Conservation (phyloP, 176 grass and related monocot species). For the Musa beccarii region DNA sequence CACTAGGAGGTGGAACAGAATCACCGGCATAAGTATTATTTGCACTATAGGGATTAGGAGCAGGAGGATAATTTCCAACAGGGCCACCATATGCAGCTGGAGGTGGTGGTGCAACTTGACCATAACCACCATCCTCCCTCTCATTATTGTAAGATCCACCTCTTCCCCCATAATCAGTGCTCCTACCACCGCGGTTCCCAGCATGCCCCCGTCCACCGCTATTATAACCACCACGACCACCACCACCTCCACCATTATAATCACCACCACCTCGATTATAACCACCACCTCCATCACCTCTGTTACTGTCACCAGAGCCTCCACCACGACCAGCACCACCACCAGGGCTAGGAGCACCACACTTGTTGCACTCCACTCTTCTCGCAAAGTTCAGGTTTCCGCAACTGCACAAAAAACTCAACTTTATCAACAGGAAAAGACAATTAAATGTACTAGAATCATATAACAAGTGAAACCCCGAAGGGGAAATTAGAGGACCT, state of each 20-base stretch:
- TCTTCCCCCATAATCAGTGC: conserved; percentile 41
- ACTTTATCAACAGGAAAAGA: not conserved
- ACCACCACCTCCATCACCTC: conserved; percentile 22
- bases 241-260: conserved; percentile 18
- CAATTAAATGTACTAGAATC: not conserved
- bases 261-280: conserved; percentile 36
- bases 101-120: conserved; percentile 40
- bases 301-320: conserved; percentile 27
- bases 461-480: not conserved
- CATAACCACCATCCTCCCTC: conserved; percentile 37
- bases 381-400: conserved; percentile 91
- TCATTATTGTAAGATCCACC: conserved; percentile 40
- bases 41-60: conserved; percentile 62
- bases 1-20: conserved; percentile 62
- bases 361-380: conserved; percentile 93
- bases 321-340: conserved; percentile 34
- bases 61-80: conserved; percentile 15
- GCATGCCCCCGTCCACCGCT: conserved; percentile 42
- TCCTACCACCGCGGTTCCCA: conserved; percentile 47
- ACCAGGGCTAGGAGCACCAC: conserved; percentile 49
- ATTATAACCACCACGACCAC: conserved; percentile 36
- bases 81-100: conserved; percentile 53
- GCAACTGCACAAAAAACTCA: conserved; percentile 44
- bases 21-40: conserved; percentile 57
- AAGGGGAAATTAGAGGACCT: conserved; percentile 22